Conservation (phyloP, 2,329 filamentous ascomycete genomes). For the Stagonosporopsis tanaceti region DNA sequence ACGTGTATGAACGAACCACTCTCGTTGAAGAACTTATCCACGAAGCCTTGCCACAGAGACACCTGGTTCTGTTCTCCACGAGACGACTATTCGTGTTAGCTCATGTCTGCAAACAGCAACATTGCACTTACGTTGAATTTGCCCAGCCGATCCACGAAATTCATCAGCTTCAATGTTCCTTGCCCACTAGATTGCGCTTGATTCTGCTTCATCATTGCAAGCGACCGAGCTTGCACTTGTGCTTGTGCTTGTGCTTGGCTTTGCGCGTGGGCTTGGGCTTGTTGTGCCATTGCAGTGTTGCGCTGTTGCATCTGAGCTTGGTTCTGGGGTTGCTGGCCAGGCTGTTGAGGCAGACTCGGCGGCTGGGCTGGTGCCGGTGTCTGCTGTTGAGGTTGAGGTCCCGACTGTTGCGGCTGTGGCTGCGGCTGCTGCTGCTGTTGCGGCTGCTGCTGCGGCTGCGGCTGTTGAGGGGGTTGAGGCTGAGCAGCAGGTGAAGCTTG, state of each 20-base stretch:
- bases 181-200: constrained; percentile 37
- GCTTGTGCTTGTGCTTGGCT: constrained; percentile 22
- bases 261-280: constrained; percentile 34
- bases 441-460: constrained; percentile 47
- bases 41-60: constrained; percentile 80
- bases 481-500: constrained; percentile 51
- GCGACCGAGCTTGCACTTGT: constrained; percentile 34
- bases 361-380: constrained; percentile 50
- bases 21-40: constrained; percentile 80
- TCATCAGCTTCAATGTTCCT: constrained; percentile 62
- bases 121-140: constrained; percentile 62
- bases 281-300: constrained; percentile 24
- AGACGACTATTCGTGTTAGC: constrained; percentile 26
- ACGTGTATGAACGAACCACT: constrained; percentile 79
- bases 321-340: constrained; percentile 47
- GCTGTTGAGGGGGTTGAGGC: constrained; percentile 49
- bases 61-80: constrained; percentile 66
- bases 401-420: constrained; percentile 49
- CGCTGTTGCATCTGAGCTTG: constrained; percentile 41
- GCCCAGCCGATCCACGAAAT: constrained; percentile 65
- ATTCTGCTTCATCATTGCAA: constrained; percentile 44
- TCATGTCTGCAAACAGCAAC: not conserved
- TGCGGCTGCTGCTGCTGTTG: constrained; percentile 53
- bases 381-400: constrained; percentile 55
- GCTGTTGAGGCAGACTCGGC: constrained; percentile 42